Conservation (phyloP, 1,284 basidiomycete genomes). For the Fomitopsis betulina region DNA sequence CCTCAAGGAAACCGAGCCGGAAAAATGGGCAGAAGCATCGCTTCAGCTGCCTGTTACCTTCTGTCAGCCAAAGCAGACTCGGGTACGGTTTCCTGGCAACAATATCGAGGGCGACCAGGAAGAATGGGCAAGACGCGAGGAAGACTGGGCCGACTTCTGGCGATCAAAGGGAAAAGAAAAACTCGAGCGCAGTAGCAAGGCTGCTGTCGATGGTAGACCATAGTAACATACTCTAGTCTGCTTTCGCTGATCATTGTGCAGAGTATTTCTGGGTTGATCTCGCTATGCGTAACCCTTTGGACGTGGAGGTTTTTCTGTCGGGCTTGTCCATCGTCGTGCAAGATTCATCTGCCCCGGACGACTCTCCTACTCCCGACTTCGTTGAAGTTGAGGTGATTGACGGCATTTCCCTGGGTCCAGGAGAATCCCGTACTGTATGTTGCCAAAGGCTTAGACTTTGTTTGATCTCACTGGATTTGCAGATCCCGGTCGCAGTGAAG, state of each 20-base stretch:
- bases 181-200: conserved; percentile 51
- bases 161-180: conserved; percentile 46
- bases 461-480: neutral
- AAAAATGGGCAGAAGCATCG: conserved; percentile 33
- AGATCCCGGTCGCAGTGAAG: conserved; percentile 64
- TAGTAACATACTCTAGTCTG: neutral
- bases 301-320: conserved; percentile 62
- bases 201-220: conserved; percentile 55
- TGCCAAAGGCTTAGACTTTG: neutral
- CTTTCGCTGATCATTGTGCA: conserved; percentile 24
- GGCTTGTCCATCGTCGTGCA: conserved; percentile 52
- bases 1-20: conserved; percentile 48
- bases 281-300: conserved; percentile 61
- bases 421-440: conserved; percentile 56
- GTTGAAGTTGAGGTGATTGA: conserved; percentile 56
- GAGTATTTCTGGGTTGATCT: conserved; percentile 77
- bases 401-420: conserved; percentile 51
- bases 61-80: conserved; percentile 47
- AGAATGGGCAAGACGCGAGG: conserved; percentile 60
- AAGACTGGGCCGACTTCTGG: conserved; percentile 61
- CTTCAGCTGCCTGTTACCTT: conserved; percentile 58
- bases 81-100: conserved; percentile 50
- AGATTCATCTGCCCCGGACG: conserved; percentile 31
- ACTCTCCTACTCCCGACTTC: conserved; percentile 32
- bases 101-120: conserved; percentile 35